These are phyloP conservation scores for Boletus rubroflammeus DNA, from an alignment of 768 basidiomycete species.

Conservation along the genomic window DNA sequence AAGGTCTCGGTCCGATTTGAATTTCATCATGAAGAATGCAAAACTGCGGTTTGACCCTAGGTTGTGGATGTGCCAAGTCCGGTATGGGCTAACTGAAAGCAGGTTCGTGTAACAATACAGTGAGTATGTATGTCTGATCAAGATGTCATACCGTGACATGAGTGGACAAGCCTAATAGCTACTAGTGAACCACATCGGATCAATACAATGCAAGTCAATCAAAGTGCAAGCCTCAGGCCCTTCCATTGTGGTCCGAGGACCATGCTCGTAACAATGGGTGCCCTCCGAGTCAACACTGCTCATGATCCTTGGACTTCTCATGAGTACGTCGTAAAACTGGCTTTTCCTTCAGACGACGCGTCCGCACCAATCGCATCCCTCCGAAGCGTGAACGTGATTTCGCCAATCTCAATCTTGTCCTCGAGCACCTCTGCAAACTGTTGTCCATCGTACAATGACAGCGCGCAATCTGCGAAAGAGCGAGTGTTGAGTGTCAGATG, in stretches of 20 bases:
- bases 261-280: background rate
- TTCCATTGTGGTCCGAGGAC: background rate
- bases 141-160: background rate
- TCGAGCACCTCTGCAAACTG: slow-evolving; percentile 11
- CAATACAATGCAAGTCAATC: background rate
- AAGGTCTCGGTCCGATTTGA: slow-evolving; percentile 7
- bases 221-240: background rate
- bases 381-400: slow-evolving; percentile 20
- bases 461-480: slow-evolving; percentile 18
- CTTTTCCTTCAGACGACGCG: background rate
- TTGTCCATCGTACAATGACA: slow-evolving; percentile 18
- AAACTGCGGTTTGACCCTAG: background rate
- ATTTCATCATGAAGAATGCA: slow-evolving; percentile 4
- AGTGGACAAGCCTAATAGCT: background rate
- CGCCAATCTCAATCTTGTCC: slow-evolving; percentile 18
- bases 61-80: background rate
- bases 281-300: background rate
- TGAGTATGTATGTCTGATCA: background rate
- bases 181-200: background rate
- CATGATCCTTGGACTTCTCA: background rate
- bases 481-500: background rate
- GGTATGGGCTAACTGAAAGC: background rate
- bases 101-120: slow-evolving; percentile 3
- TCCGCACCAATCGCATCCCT: background rate
- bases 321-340: background rate